phyloP scores from a whole-genome alignment of 176 grass and related monocot genomes.

The Melocanna baccifera region DNA sequence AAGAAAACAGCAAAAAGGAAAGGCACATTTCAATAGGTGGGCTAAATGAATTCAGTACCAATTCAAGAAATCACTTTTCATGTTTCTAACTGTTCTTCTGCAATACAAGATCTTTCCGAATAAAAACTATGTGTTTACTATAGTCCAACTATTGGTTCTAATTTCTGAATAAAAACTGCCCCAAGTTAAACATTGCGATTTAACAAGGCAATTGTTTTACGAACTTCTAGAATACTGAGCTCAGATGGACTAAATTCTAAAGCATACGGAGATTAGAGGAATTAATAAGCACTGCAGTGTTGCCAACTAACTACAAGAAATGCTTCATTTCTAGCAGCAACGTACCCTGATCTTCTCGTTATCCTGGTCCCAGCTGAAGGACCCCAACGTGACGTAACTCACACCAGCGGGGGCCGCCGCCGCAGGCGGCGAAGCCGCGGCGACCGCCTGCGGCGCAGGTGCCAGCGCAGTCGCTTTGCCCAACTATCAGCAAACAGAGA shows the following conservation, averaged over 20 bases:
- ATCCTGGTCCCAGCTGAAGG: constrained; percentile 97
- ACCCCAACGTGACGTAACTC: constrained; percentile 64
- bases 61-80: background rate
- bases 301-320: background rate
- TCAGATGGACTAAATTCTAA: background rate
- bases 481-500: constrained; percentile 24
- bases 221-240: too few species aligned
- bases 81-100: background rate
- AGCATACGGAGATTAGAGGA: background rate
- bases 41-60: background rate
- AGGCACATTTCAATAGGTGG: background rate
- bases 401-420: background rate
- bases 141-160: background rate
- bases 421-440: background rate
- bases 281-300: background rate
- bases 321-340: background rate
- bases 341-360: constrained; percentile 77
- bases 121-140: background rate
- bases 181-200: background rate
- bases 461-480: constrained; percentile 10
- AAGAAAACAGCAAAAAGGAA: background rate
- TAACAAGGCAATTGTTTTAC: background rate
- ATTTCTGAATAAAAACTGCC: background rate
- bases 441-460: constrained; percentile 11
- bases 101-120: background rate